These are phyloP conservation scores for Xylariales sp. DNA, from an alignment of 2,329 filamentous ascomycete genomes.

Conservation along the genomic window DNA sequence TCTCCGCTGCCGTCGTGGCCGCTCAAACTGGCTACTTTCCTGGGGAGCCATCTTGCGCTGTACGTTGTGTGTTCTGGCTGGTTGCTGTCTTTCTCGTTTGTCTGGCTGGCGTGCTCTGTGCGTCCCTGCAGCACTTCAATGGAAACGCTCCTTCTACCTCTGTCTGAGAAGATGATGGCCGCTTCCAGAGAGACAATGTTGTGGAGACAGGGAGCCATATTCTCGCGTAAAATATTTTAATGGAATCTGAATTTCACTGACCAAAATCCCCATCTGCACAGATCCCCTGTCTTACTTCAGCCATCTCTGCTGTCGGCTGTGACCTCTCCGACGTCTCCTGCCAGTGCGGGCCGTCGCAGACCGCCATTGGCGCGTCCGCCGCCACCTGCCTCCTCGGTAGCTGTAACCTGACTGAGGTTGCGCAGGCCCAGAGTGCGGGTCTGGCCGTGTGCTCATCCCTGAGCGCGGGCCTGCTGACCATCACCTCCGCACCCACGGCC, in stretches of 20 bases:
- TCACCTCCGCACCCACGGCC: constrained; percentile 4
- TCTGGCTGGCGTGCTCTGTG: no score
- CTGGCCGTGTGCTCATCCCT: constrained; percentile 23
- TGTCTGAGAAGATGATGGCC: no score
- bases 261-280: constrained; percentile 13
- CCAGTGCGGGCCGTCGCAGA: constrained; percentile 39
- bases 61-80: no score
- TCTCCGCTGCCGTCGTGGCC: constrained; percentile 23
- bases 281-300: constrained; percentile 41
- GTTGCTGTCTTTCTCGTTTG: no score
- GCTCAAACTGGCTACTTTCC: constrained; percentile 21
- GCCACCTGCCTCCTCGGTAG: constrained; percentile 25
- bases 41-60: constrained; percentile 30
- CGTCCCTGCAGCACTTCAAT: no score
- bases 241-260: not conserved
- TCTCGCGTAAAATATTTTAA: not conserved
- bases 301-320: constrained; percentile 44
- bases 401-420: constrained; percentile 24
- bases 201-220: not conserved
- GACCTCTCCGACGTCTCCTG: constrained; percentile 40
- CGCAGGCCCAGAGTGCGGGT: constrained; percentile 24
- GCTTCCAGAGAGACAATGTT: no score
- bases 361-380: constrained; percentile 22
- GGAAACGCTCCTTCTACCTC: no score
- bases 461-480: constrained; percentile 16